Percentiles rank a stretch among this genome's conserved stretches.
Evolutionary conservation across 2,329 filamentous ascomycete genomes (phyloP).

Genomic region (Paracoccidioides lutzii): DNA sequence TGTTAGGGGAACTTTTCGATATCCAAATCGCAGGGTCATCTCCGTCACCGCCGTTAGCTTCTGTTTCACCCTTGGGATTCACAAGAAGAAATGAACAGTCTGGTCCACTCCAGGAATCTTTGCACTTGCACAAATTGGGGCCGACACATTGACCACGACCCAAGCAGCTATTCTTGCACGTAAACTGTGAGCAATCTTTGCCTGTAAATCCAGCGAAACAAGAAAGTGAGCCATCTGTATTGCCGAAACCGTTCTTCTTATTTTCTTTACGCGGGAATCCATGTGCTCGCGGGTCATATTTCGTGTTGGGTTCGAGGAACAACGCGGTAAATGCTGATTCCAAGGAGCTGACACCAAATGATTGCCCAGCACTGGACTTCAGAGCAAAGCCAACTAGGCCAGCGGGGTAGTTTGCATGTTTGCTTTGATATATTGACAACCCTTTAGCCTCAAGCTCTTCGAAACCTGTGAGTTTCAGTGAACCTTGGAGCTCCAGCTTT

Average conservation of each 20-base stretch:
- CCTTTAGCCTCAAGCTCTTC: constrained; percentile 34
- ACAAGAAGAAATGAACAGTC: constrained; percentile 36
- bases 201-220: constrained; percentile 36
- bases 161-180: constrained; percentile 32
- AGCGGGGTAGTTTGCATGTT: constrained; percentile 23
- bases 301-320: constrained; percentile 24
- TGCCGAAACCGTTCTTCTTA: constrained; percentile 26
- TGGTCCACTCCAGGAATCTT: constrained; percentile 33
- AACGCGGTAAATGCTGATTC: constrained; percentile 23
- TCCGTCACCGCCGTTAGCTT: constrained; percentile 33
- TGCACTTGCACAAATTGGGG: constrained; percentile 32
- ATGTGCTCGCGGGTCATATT: constrained; percentile 26
- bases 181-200: constrained; percentile 22
- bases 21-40: constrained; percentile 41
- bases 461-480: constrained; percentile 24
- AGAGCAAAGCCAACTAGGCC: constrained; percentile 33
- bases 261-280: constrained; percentile 13
- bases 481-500: constrained; percentile 26
- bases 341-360: constrained; percentile 31
- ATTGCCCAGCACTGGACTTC: constrained; percentile 27
- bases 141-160: constrained; percentile 31
- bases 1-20: constrained; percentile 26
- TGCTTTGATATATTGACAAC: constrained; percentile 30
- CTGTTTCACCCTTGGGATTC: constrained; percentile 32
- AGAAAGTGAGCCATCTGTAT: constrained; percentile 19